These are phyloP conservation scores for Mucor plumbeus DNA, from an alignment of 371 early-diverging fungal genomes.

Conservation along the genomic window DNA sequence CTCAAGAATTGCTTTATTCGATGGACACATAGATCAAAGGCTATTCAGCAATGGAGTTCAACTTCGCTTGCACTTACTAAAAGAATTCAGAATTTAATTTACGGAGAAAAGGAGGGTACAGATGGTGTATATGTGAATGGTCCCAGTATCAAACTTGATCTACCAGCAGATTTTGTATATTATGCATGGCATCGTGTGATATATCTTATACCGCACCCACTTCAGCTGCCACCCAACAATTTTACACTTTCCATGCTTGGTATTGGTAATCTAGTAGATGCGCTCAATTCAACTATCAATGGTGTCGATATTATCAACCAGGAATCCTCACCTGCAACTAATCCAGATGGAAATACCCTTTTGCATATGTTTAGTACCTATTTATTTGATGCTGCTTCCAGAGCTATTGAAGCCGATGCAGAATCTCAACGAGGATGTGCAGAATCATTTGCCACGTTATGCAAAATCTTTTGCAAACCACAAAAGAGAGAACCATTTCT, in stretches of 20 bases:
- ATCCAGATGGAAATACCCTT: constrained; percentile 79
- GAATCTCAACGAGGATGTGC: constrained; percentile 67
- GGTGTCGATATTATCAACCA: constrained; percentile 3
- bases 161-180: constrained; percentile 65
- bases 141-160: constrained; percentile 66
- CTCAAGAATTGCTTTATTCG: constrained; percentile 62
- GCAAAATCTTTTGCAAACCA: constrained; percentile 73
- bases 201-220: constrained; percentile 71
- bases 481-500: constrained; percentile 63
- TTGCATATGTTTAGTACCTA: constrained; percentile 80
- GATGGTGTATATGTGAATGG: constrained; percentile 56
- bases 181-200: constrained; percentile 79
- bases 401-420: constrained; percentile 28
- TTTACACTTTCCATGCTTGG: constrained; percentile 73
- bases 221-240: constrained; percentile 63
- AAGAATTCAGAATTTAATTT: constrained; percentile 63
- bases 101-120: constrained; percentile 63
- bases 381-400: constrained; percentile 72
- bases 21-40: constrained; percentile 77
- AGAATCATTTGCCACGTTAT: constrained; percentile 72
- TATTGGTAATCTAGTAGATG: constrained; percentile 66
- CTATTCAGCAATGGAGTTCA: constrained; percentile 76
- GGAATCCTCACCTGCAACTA: constrained; percentile 9
- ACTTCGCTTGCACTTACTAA: constrained; percentile 63
- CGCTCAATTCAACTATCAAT: constrained; percentile 41